Conservation (phyloP, 805 yeast species). For the Wickerhamiella cacticola region DNA sequence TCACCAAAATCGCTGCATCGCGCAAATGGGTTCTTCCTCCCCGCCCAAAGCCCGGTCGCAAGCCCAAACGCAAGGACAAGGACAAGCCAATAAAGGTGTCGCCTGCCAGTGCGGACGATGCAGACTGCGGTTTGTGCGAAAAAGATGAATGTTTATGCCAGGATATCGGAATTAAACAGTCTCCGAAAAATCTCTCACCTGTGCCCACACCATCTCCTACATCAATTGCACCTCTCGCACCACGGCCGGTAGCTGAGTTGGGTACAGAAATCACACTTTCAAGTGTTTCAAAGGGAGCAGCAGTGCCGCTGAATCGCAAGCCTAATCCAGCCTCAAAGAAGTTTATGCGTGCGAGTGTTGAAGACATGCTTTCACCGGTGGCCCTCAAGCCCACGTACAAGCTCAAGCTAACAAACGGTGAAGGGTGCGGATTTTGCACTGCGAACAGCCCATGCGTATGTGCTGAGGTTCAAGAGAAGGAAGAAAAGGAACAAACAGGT, state of each 20-base stretch:
- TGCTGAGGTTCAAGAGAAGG: conserved; percentile 33
- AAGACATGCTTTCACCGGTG: conserved; percentile 8
- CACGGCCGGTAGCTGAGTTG: neutral
- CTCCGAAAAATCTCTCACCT: neutral
- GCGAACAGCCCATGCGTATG: conserved; percentile 85
- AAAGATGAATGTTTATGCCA: conserved; percentile 28
- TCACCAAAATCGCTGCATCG: conserved; percentile 37
- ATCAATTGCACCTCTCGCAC: neutral
- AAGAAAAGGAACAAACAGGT: neutral
- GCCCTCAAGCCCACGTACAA: conserved; percentile 11
- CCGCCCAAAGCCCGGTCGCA: conserved; percentile 55
- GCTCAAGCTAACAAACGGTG: conserved; percentile 28
- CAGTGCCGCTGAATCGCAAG: neutral
- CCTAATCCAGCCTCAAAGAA: conserved; percentile 4
- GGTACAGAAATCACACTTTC: conserved; percentile 16
- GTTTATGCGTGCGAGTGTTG: conserved; percentile 6
- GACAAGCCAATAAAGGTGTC: conserved; percentile 67
- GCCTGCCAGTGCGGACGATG: conserved; percentile 15
- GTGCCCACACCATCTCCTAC: neutral
- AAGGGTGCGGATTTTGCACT: conserved; percentile 82
- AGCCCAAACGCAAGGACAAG: conserved; percentile 89
- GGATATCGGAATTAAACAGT: conserved; percentile 25
- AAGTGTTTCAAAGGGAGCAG: neutral
- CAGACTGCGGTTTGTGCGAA: conserved; percentile 28
- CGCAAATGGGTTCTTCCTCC: conserved; percentile 81